Base-by-base conservation (phyloP, 2,329 filamentous ascomycete genomes). In the Rutstroemia sp. region DNA sequence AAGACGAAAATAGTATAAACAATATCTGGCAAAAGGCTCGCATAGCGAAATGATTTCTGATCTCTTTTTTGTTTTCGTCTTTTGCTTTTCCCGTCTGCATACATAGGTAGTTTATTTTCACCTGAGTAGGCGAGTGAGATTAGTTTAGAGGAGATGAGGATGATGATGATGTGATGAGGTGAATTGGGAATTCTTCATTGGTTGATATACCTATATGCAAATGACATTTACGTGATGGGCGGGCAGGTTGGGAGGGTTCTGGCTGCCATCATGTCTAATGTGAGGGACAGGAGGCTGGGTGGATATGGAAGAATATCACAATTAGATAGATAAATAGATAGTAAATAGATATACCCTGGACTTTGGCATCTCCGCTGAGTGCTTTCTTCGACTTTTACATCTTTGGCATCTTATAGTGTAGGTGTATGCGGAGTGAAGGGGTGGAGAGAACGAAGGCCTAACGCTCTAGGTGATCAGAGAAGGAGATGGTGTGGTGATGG, bases 341-440 rank as follows among this genome's bases (percentile, higher is more conserved):
- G 46, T 54, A 54, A 44, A 55, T 55, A 54, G 52, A 50, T 55
- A 50, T 55, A 50, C 53, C 50, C 36, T 55, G 46, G 50, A 44
- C 38, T 50, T 36, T 50, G 40, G 30, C 27, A 45, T 30, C 36
- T 50, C 12, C 30, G 10, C 12, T 12, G 30, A 34, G 30, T 34
- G 30, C 30, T 34, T 14, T 34, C 30, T 34, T 12, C 10, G 30
- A 34, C 30, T 34, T 34, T 34, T 10, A 34, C 30, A 34, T 34
- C 8, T 12, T 34, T 34, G 30, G 14, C 30, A 34, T 34, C 8
- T 12, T 34, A 34, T 4, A 12, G 30, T 34, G 30, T 34, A 34
- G 12, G 30, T 27, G 25, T 27, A 27, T 27, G 25, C 12, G 12
- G 30, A 34, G 9, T 34, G 30, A 34, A 34, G 4, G 30, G 12